Evolutionary conservation across 2,329 filamentous ascomycete genomes (phyloP), one percentile per base, ranked within the genome.

Genomic region (Trichophyton rubrum): DNA sequence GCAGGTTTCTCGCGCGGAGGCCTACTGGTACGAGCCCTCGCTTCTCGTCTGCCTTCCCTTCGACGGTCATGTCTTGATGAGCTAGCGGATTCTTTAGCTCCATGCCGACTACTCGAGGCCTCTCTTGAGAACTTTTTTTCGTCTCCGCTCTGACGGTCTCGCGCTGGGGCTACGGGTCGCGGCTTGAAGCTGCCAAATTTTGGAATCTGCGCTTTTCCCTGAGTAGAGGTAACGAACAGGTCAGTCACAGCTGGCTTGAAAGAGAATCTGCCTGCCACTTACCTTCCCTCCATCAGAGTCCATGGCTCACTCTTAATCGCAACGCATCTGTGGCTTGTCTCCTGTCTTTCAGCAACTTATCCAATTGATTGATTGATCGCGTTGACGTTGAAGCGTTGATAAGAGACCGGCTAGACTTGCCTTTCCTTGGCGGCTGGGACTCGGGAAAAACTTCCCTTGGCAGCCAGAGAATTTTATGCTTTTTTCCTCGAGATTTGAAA

Each of bases 131-230:
- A n/a, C 13, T 24, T 57, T 35, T 27, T 43, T 24, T 57, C 40
- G 2, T 24, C 55, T n/a, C 13, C 30, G 33, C 55, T 24, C 9
- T 43, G 11, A 17, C 22, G 20, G 22, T 47, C 40, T 11, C 9
- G 30, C 20, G 22, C 20, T 35, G 41, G 41, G 9, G 24, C 7
- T 49, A 41, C n/a, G 33, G 57, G 41, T 17, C 20, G 22, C 22
- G 60, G 60, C 65, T 81, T 85, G 76, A 91, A 92, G 64, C 88
- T 91, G 20, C 83, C 78, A 68, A 92, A 91, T 67, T 85, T 89
- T 8, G 88, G 88, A 22, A 87, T 77, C 45, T 69, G 64, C 62
- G 73, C 71, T 60, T 72, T 74, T 62, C 69, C 72, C 69, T 74
- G 58, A 6, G 61, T 61, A 15, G 7, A 17, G 41, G 8, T 13